These are phyloP conservation scores for Elaeis oleifera DNA, from an alignment of 202 grass and related monocot genomes.

Conservation along the genomic window DNA sequence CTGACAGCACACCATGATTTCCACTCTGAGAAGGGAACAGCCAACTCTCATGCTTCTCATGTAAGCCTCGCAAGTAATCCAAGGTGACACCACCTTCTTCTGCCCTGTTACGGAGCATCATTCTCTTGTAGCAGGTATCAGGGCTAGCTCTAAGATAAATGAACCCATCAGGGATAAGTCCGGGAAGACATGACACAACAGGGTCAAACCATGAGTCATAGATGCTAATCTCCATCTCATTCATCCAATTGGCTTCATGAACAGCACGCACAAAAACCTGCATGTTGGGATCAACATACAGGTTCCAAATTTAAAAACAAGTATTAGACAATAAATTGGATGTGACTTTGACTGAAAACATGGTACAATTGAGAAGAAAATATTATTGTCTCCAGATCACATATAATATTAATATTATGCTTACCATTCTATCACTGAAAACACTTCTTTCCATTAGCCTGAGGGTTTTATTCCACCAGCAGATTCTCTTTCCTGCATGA, in stretches of 20 bases:
- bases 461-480: slow-evolving; percentile 82
- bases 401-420: slow-evolving; percentile 12
- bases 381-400: too few relatives aligned
- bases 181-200: slow-evolving; percentile 77
- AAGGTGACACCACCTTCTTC: slow-evolving; percentile 84
- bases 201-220: slow-evolving; percentile 99
- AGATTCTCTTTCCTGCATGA: slow-evolving; percentile 98
- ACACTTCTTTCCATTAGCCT: slow-evolving; percentile 98
- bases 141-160: slow-evolving; percentile 93
- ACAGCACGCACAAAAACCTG: slow-evolving; percentile 96
- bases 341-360: too few relatives aligned
- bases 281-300: slow-evolving; percentile 7
- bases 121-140: slow-evolving; percentile 87
- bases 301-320: not conserved
- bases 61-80: slow-evolving; percentile 84
- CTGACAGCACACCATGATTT: slow-evolving; percentile 49
- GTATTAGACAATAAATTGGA: not conserved
- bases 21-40: slow-evolving; percentile 54
- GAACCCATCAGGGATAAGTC: slow-evolving; percentile 89
- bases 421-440: slow-evolving; percentile 97
- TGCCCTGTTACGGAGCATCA: slow-evolving; percentile 73
- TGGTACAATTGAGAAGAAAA: too few relatives aligned
- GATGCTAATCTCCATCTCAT: slow-evolving; percentile 97
- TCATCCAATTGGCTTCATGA: slow-evolving; percentile 99
- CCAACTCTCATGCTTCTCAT: slow-evolving; percentile 99